Evolutionary conservation across 108 stramenopile species (phyloP).

Genomic region (Discostella stelligeroides): DNA sequence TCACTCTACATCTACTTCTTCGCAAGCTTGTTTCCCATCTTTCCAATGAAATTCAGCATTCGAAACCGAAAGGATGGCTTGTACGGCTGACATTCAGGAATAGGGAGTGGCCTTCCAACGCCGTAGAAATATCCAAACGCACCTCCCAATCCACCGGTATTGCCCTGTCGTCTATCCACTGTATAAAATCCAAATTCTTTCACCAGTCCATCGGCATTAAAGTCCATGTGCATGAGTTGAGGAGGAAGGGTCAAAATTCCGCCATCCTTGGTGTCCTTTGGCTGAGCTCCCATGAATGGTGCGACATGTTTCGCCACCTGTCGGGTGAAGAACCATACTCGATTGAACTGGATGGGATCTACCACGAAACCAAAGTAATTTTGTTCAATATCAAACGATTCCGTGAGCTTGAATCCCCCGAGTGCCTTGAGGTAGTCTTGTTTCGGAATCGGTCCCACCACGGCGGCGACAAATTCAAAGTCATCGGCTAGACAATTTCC

Average conservation of each 20-base stretch:
- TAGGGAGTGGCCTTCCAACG: conserved; percentile 68
- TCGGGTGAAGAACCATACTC: conserved; percentile 73
- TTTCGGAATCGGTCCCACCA: conserved; percentile 68
- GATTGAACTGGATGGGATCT: conserved; percentile 72
- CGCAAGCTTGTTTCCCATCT: conserved; percentile 40
- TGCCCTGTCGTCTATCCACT: conserved; percentile 72
- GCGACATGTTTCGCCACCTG: conserved; percentile 51
- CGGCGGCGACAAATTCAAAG: conserved; percentile 77
- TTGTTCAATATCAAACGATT: conserved; percentile 66
- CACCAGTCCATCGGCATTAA: conserved; percentile 61
- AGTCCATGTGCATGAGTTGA: conserved; percentile 52
- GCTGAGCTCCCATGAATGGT: conserved; percentile 57
- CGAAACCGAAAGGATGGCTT: conserved; percentile 57
- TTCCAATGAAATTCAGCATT: conserved; percentile 45
- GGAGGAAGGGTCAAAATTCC: conserved; percentile 57
- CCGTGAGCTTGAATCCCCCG: conserved; percentile 52
- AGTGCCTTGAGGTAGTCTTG: conserved; percentile 64
- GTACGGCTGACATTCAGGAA: conserved; percentile 75
- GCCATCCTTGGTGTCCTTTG: conserved; percentile 34
- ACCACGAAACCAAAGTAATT: conserved; percentile 64
- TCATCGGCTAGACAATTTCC: conserved; percentile 68
- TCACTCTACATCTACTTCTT: not conserved
- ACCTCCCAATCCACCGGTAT: conserved; percentile 83
- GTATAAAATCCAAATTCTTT: conserved; percentile 76
- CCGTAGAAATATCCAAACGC: conserved; percentile 77